phyloP scores from a whole-genome alignment of 257 asterid genomes.

The Prunella vulgaris region DNA sequence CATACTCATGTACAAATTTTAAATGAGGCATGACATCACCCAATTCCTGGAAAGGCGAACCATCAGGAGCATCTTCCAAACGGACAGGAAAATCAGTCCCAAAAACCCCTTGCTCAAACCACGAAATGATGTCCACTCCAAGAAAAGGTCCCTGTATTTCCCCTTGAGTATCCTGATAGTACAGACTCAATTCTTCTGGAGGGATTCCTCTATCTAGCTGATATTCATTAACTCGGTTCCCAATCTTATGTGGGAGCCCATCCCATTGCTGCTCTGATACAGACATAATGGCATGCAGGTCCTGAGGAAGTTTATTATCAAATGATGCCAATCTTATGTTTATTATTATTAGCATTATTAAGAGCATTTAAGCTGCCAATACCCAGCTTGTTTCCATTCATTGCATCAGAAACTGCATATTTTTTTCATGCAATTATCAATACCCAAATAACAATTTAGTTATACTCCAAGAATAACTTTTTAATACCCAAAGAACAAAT shows the following conservation, averaged over 20 bases:
- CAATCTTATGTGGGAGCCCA: constrained; percentile 39
- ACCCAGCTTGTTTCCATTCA: too few relatives aligned
- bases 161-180: constrained; percentile 92
- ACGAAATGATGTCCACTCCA: constrained; percentile 86
- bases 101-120: constrained; percentile 98
- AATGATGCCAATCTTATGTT: too few relatives aligned
- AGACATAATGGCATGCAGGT: constrained; percentile 33
- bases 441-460: too few relatives aligned
- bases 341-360: too few relatives aligned
- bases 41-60: constrained; percentile 62
- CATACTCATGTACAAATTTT: constrained; percentile 43
- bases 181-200: constrained; percentile 85
- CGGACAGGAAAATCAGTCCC: constrained; percentile 93
- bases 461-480: too few relatives aligned
- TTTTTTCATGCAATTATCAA: too few relatives aligned
- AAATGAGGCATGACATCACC: constrained; percentile 94
- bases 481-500: too few relatives aligned
- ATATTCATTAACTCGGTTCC: constrained; percentile 31
- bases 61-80: constrained; percentile 81
- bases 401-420: too few relatives aligned
- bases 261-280: constrained; percentile 50
- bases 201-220: constrained; percentile 47
- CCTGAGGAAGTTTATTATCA: constrained; percentile 42
- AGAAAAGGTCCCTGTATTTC: constrained; percentile 98
- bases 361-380: too few relatives aligned